Evolutionary conservation across 768 basidiomycete species (phyloP), one percentile per base, ranked within the genome.

Genomic region (Mycena floridula): DNA sequence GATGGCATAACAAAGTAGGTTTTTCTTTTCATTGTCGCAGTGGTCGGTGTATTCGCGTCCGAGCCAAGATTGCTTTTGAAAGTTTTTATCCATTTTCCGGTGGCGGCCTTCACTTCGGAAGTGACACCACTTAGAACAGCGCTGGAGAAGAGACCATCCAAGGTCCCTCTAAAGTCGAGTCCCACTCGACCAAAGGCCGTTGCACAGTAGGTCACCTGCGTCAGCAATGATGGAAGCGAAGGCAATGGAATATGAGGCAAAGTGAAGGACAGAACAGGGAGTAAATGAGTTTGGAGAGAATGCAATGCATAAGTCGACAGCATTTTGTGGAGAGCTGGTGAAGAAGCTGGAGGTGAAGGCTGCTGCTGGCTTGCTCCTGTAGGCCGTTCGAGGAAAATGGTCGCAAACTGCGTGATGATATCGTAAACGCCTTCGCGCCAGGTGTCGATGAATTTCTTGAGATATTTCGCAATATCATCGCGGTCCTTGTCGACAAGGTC

Each of bases 351-450:
- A 7, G 45, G 47, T 27, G 58, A 53, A 37, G 61, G 43, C 7
- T 60, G 55, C 9, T 55, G 56, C 30, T 56, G 38, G 28, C 44
- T 45, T 27, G 59, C 52, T 37, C 72, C 55, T 7, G 68, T 65
- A 20, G 71, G 65, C 42, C 76, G 79, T 49, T 90, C 87, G 26
- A 93, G 77, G 62, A 97, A 95, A 50, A 96, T 92, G 28, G 90
- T 82, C 3, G 84, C 76, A 55, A 82, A 96, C 58, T 95, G 92
- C 13, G 87, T 87, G 53, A 95, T 75, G 61, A 94, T 79, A 61
- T 97, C 92, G 65, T 94, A 88, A 18, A 91, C 86, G 37, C 88
- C 84, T 65, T 97, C 94, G 42, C 93, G 72, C 84, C 94, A 96
- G 9, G 82, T 63, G 56, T 95, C 94, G 51, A 95, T 80, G 62